Percentiles rank a stretch among this genome's conserved stretches.
Conservation (phyloP, 169 alveolate genomes). For the Miamiensis avidus region DNA sequence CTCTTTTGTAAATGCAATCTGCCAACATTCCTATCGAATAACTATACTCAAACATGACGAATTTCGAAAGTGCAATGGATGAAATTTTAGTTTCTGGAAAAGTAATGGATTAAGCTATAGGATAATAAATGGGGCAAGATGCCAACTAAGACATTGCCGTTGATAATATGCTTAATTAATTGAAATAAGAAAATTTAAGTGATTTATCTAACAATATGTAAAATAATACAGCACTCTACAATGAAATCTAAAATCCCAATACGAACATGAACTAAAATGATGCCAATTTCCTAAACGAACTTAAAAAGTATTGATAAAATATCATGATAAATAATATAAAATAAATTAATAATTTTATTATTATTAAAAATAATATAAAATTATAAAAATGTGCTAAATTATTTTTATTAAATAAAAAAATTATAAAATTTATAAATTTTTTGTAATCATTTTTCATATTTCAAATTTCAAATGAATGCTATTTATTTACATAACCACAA, state of each 20-base stretch:
- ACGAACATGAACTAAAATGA: too few relatives aligned
- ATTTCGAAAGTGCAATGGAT: constrained; percentile 42
- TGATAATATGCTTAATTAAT: constrained; percentile 21
- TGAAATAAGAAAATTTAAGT: constrained; percentile 11
- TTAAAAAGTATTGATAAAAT: neutral
- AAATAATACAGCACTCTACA: neutral
- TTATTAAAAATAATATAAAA: too few relatives aligned
- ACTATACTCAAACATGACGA: constrained; percentile 28
- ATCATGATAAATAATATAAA: neutral
- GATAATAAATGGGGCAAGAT: constrained; percentile 19
- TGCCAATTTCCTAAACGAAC: neutral
- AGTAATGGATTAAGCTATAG: constrained; percentile 35
- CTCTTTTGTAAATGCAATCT: constrained; percentile 26
- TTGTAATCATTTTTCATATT: too few relatives aligned
- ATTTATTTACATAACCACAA: too few relatives aligned
- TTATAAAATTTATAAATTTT: too few relatives aligned
- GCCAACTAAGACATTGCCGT: neutral
- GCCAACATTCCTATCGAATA: constrained; percentile 35
- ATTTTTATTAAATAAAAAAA: too few relatives aligned
- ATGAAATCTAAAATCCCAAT: neutral
- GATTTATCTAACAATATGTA: neutral
- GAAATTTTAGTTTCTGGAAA: constrained; percentile 46
- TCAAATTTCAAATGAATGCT: too few relatives aligned
- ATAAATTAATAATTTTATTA: too few relatives aligned
- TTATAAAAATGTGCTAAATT: too few relatives aligned